Conservation (phyloP, 2,329 filamentous ascomycete genomes). For the Tothia fuscella region DNA sequence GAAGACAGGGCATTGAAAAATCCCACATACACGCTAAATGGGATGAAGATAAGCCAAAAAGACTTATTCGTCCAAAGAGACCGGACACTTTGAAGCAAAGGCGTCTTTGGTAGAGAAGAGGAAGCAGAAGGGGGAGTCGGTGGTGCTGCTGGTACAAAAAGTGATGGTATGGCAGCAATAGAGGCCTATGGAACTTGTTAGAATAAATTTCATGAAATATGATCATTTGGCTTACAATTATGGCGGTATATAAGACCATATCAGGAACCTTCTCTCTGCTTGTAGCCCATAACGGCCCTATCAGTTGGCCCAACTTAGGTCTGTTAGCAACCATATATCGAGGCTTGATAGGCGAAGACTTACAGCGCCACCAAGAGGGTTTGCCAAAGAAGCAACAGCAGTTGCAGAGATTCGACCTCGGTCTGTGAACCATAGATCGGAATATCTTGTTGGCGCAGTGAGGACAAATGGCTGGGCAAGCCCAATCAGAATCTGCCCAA, state of each 20-base stretch:
- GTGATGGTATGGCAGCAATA: slow-evolving; percentile 57
- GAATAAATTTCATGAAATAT: slow-evolving; percentile 10
- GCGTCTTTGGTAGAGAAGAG: slow-evolving; percentile 39
- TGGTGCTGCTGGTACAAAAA: slow-evolving; percentile 67
- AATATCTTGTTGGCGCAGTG: slow-evolving; percentile 78
- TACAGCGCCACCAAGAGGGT: slow-evolving; percentile 79
- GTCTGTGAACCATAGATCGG: slow-evolving; percentile 88
- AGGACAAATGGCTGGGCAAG: slow-evolving; percentile 88
- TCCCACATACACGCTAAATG: slow-evolving; percentile 77
- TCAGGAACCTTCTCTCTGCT: slow-evolving; percentile 54
- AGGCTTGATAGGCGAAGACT: slow-evolving; percentile 12
- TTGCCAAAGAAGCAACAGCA: slow-evolving; percentile 71
- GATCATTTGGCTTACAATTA: slow-evolving; percentile 52
- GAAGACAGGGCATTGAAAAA: slow-evolving; percentile 90
- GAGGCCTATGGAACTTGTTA: slow-evolving; percentile 38
- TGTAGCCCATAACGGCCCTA: slow-evolving; percentile 66
- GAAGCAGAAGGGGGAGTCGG: slow-evolving; percentile 67
- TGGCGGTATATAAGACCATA: slow-evolving; percentile 74
- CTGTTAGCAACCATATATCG: slow-evolving; percentile 1
- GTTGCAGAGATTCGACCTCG: slow-evolving; percentile 76
- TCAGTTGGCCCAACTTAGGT: slow-evolving; percentile 54
- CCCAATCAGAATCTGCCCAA: slow-evolving; percentile 82
- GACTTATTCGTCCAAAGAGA: slow-evolving; percentile 44
- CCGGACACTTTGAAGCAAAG: slow-evolving; percentile 43
- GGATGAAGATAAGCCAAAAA: slow-evolving; percentile 68